Base-by-base conservation (phyloP, 2,329 filamentous ascomycete species). In the Fusarium drepaniforme region DNA sequence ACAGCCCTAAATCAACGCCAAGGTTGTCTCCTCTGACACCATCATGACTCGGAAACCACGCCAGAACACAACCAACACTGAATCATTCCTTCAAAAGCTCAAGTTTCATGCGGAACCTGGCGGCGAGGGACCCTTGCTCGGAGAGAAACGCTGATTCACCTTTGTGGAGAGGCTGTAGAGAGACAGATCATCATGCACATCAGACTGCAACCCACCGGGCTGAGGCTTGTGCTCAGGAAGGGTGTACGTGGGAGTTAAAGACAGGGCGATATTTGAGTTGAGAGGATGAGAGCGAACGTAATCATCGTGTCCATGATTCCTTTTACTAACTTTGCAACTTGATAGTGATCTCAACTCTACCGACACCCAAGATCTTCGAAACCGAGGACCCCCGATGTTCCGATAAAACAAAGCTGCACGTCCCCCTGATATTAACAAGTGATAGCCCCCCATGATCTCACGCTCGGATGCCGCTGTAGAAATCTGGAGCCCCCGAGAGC, bases 401-500 rank as follows among this genome's bases (percentile, higher is more conserved):
- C 57, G 38, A 60, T 33, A 18, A 44, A 60, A 42, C 25, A 60
- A 60, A 30, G 8, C 57, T 8, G 9, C 23, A 28, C 13, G 1
- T 13, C 23, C 37, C 16, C 16, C 13, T 30, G 6, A 60, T 42
- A 23, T 60, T 11, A 60, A 42, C 57, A 38, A 38, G 35, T 9
- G 28, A 30, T 30, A 30, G 28, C 28, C 28, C 25, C 25, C 23
- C n/a, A 30, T 11, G n/a, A 46, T 62, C 40, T 37, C n/a, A 60
- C 57, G 35, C 57, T 59, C 35, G 35, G 56, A 35, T 57, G 30
- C 30, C 30, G n/a, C n/a, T 59, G 56, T 59, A 35, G 35, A 23
- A 59, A 59, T 40, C 56, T 59, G 21, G 21, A 59, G 16, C 56
- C 28, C 28, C 58, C 58, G 58, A 61, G 58, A 44, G 38, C 58